Evolutionary conservation across 805 yeast species (phyloP), one percentile per base, ranked within the genome.

Genomic region (Saccharomyces kudriavzevii): DNA sequence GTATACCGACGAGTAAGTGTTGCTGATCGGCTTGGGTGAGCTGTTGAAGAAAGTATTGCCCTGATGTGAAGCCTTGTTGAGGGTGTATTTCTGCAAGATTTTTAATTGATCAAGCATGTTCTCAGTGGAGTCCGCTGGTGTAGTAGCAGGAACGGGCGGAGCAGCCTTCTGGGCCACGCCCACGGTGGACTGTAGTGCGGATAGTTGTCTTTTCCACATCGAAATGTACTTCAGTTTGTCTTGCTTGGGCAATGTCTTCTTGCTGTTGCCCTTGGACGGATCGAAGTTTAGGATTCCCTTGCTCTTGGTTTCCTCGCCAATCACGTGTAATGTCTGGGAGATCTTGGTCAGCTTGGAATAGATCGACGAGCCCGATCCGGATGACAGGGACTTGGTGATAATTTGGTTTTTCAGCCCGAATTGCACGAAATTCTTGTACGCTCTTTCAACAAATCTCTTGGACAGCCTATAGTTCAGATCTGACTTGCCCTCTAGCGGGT

Each of bases 1-100:
- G 66, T 81, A 94, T 45, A 91, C 71, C 14, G 83, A 74, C 50
- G 84, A 78, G 66, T 84, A 88, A n/a, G 76, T 69, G 52, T 70
- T 69, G 54, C 71, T 72, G 31, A 71, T 67, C 1, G 80, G 73
- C 54, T 67, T 53, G 48, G 72, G 57, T 56, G 73, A 65, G 30
- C 67, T 63, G 48, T 71, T 68, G 46, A 69, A 66, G 47, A 73
- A 71, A 2, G 54, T 53, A 30, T 58, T 58, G 4, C 43, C 43
- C 22, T 35, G 43, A 9, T 35, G 43, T 17, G 43, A 35, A 8
- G 43, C 22, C 49, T 66, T 68, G 5, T 64, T 56, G 57, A 64
- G 58, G 11, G 71, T 57, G 49, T 68, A 68, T 28, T 61, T 57
- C 52, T 63, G 69, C 24, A 35, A 20, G 17, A 35, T 35, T 17